Evolutionary conservation across 2,329 filamentous ascomycete species (phyloP), one percentile per base, ranked within the genome.

Genomic region (Fusarium paranaense): DNA sequence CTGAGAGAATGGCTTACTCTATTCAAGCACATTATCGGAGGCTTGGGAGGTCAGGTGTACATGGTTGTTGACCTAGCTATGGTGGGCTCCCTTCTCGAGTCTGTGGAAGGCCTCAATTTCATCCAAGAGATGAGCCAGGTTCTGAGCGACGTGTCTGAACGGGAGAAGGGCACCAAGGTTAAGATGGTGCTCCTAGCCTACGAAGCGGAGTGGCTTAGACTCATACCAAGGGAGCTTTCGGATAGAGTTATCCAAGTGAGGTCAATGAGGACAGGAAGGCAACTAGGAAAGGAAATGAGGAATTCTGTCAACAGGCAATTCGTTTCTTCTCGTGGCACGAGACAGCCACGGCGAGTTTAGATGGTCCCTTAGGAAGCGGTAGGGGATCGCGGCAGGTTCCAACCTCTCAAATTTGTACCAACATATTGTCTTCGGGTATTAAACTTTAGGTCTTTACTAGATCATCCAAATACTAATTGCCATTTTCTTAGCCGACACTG

Each of bases 51-150:
- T 0, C 57, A 69, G 4, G 7, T 72, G 0, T 66, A 72, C 32
- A 11, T 72, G 22, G 27, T 72, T 8, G 7, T 72, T 3, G 69
- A 72, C 9, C 35, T 72, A 2, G 50, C 61, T 1, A 47, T 52
- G 0, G 64, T 33, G 2, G n/a, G 13, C 3, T 8, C 52, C 2
- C 8, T 54, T 1, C 11, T 54, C 1, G 35, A 42, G 40, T 33
- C 18, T 5, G 0, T 0, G 7, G 9, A 57, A 0, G 20, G 54
- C 1, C 11, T 9, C 33, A 42, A 45, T 13, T 69, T 66, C 6
- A 32, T 69, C 11, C 4, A 1, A 3, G 60, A 70, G 4, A 4
- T 70, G 2, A 42, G 20, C 22, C 6, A 57, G 0, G 22, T 22
- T 27, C 14, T 70, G 0, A 6, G 3, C 4, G 33, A 57, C 0